Base-by-base conservation (phyloP, 148 eudicot genomes). In the Chenopodium quinoa region DNA sequence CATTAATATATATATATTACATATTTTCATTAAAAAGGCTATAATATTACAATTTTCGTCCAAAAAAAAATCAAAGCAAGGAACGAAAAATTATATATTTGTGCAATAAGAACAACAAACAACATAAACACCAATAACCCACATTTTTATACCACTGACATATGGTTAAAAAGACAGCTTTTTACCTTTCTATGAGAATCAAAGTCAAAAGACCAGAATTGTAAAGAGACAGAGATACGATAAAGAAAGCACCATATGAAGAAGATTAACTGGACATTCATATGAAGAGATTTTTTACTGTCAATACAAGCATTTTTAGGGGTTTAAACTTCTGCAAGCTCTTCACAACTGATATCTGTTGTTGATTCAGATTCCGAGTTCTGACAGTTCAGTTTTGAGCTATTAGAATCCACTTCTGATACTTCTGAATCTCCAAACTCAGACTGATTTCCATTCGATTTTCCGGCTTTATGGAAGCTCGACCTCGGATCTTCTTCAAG, bases 381-480 rank as follows among this genome's bases (percentile, higher is more conserved):
- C 48, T 58, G 82, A 76, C 40, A 75, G 75, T 52, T 67, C 34
- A 71, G 40, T 67, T 84, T 91, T 20, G 80, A 80, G 48, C 90
- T 84, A 46, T 85, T 82, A 67, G 88, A 84, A 66, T 84, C 85
- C 71, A 77, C 60, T 77, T 90, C 91, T 63, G 92, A 86, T 66
- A 54, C 60, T 84, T 91, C 91, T 2, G 91, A 90, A 54, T 87
- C 92, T 68, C 89, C 88, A 80, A 88, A 86, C 71, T 87, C 92
- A 16, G 93, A 90, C 9, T 73, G 77, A 79, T 22, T 82, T 58
- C 87, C 86, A 37, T 60, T 77, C 0, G 44, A 78, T 75, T 75
- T 85, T 27, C 23, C 83, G 56, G 14, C n/a, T 20, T 75, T 71
- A n/a, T 58, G 78, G 58, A 84, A 75, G 84, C 95, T 89, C 27